Evolutionary conservation across 495 filamentous ascomycete genomes (phyloP), one percentile per base, ranked within the genome.

Genomic region (Neurospora sp.): DNA sequence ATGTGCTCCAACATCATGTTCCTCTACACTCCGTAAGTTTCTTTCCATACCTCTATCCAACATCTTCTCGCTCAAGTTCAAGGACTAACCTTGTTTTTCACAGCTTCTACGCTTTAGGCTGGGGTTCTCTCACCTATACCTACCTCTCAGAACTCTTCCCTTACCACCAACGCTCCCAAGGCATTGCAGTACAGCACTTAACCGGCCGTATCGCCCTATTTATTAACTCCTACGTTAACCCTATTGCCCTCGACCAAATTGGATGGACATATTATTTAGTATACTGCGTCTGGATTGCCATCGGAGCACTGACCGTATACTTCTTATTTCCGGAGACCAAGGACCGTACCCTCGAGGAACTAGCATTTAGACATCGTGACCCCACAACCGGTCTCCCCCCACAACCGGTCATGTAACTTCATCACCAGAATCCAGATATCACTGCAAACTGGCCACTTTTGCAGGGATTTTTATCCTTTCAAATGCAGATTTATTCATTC

Each of bases 251-350:
- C 15, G 82, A 79, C 38, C 54, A 69, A 15, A 89, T 90, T 69
- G 81, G 82, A n/a, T 92, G 89, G 90, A 87, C 84, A 75, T 91
- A 88, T 81, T 84, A 90, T 39, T 80, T 90, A 45, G 86, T 89
- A 31, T 91, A 91, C 81, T 89, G 85, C 78, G 83, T 83, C 71
- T 89, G 85, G 86, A 82, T 91, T 39, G 77, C 81, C 3, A 82
- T 89, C 40, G 87, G 90, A 73, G 76, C 87, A 10, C 70, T 83
- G 5, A 85, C 87, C 37, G 85, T 92, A 39, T 90, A 85, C 73
- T 80, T 88, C 69, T 77, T 90, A 54, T 90, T 89, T 79, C 88
- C 88, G 0, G 89, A 91, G 79, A 91, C 90, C 8, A 71, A 85
- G 45, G 85, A 86, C 37, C 81, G 88, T n/a, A 89, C 89, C 3